Percentiles rank a stretch among this genome's conserved stretches.
Evolutionary conservation across 352 stramenopile species (phyloP).

Genomic region (Paralagenidium karlingii): DNA sequence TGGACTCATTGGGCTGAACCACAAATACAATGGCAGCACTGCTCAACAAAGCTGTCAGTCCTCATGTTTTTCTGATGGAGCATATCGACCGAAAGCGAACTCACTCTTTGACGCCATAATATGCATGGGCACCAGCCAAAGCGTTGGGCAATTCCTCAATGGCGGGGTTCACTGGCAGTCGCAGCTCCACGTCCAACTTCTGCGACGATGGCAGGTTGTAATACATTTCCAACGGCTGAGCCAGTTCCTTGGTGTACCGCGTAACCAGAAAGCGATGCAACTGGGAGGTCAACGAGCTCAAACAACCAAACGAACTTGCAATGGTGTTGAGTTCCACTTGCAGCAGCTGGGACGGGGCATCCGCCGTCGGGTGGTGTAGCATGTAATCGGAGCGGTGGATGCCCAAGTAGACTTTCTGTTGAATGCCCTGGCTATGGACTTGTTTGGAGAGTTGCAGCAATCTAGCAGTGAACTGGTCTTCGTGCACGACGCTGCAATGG

Average conservation of each 20-base stretch:
- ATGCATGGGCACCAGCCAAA: constrained; percentile 47
- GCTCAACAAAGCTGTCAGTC: constrained; percentile 1
- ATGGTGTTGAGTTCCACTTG: constrained; percentile 99
- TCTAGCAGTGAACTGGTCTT: constrained; percentile 78
- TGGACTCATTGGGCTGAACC: constrained; percentile 80
- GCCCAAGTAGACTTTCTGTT: constrained; percentile 77
- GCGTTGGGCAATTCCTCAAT: constrained; percentile 51
- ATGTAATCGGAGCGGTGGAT: constrained; percentile 94
- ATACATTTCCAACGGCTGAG: constrained; percentile 23
- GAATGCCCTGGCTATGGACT: constrained; percentile 48
- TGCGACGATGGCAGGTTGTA: constrained; percentile 26
- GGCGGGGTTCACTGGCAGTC: constrained; percentile 51
- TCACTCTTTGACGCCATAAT: constrained; percentile 61
- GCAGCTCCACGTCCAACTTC: constrained; percentile 16
- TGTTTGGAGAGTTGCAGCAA: constrained; percentile 69
- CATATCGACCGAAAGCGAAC: constrained; percentile 8
- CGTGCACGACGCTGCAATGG: constrained; percentile 35
- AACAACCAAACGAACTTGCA: constrained; percentile 92
- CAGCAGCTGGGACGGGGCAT: constrained; percentile 32
- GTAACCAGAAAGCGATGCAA: constrained; percentile 65
- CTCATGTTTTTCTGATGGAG: background rate
- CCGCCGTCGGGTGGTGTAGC: constrained; percentile 68
- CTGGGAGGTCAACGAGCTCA: constrained; percentile 85
- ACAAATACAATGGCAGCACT: constrained; percentile 85
- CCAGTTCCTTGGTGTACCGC: background rate